phyloP scores from a whole-genome alignment of 495 filamentous ascomycete genomes.

The Penicillium riverlandense region DNA sequence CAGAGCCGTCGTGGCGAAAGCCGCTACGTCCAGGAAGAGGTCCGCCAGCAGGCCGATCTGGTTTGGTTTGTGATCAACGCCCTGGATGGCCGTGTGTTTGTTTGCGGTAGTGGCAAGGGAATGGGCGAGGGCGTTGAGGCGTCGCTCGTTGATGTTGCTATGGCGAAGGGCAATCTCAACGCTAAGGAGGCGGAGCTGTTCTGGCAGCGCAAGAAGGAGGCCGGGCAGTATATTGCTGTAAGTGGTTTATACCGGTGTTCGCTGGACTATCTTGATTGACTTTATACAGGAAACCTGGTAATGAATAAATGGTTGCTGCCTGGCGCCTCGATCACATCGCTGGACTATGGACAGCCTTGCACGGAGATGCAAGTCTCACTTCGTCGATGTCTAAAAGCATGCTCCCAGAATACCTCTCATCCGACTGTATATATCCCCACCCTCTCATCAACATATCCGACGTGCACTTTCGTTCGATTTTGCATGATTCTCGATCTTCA shows the following conservation, averaged over 20 bases:
- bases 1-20: conserved; percentile 73
- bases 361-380: too few species aligned
- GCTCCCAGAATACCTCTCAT: too few species aligned
- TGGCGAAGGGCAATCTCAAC: conserved; percentile 71
- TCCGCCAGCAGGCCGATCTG: conserved; percentile 77
- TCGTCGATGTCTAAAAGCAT: too few species aligned
- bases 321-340: too few species aligned
- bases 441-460: too few species aligned
- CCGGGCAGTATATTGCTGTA: conserved; percentile 81
- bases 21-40: conserved; percentile 83
- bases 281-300: conserved; percentile 30
- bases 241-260: conserved; percentile 21
- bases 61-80: conserved; percentile 96
- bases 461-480: too few species aligned
- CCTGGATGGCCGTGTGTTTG: conserved; percentile 87
- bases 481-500: too few species aligned
- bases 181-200: conserved; percentile 66
- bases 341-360: too few species aligned
- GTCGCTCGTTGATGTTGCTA: conserved; percentile 71
- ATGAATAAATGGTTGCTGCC: conserved; percentile 2
- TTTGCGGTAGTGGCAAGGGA: conserved; percentile 87
- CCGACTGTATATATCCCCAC: too few species aligned
- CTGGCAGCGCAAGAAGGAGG: conserved; percentile 77
- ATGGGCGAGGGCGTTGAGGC: conserved; percentile 96
- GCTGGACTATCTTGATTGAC: conserved; percentile 5